phyloP scores from a whole-genome alignment of 1,284 basidiomycete genomes.

The Megacollybia platyphylla region DNA sequence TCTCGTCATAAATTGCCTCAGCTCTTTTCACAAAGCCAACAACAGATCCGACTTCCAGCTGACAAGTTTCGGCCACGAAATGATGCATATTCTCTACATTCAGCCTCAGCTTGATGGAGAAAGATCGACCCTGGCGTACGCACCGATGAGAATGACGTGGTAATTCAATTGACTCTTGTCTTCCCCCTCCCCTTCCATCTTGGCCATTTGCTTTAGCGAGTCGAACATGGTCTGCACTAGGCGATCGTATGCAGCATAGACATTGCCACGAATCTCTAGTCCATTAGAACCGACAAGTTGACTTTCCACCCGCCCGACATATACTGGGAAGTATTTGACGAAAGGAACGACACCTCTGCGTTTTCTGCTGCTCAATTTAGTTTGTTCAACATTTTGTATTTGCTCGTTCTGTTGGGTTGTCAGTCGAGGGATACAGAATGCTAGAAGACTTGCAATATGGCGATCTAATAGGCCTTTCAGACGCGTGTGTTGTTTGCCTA shows the following conservation, averaged over 20 bases:
- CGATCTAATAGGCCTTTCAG: slow-evolving; percentile 65
- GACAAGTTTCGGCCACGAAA: slow-evolving; percentile 74
- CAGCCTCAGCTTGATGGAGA: slow-evolving; percentile 1
- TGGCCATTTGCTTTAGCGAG: slow-evolving; percentile 88
- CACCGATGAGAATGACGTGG: slow-evolving; percentile 90
- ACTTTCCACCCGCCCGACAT: slow-evolving; percentile 74
- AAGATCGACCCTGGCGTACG: slow-evolving; percentile 16
- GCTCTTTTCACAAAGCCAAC: slow-evolving; percentile 62
- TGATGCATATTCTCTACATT: slow-evolving; percentile 88
- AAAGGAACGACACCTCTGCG: slow-evolving; percentile 90
- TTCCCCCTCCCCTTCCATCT: slow-evolving; percentile 79
- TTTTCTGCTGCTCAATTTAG: slow-evolving; percentile 85
- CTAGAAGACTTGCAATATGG: slow-evolving; percentile 51
- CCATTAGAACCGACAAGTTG: slow-evolving; percentile 75
- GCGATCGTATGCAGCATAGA: slow-evolving; percentile 79
- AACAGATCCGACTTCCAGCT: slow-evolving; percentile 59
- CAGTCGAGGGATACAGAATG: background rate
- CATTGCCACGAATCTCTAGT: slow-evolving; percentile 66
- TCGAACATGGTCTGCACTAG: slow-evolving; percentile 88
- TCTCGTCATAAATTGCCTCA: slow-evolving; percentile 80
- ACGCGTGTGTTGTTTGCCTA: slow-evolving; percentile 76
- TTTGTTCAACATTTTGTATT: slow-evolving; percentile 82
- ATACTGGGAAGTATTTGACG: slow-evolving; percentile 85
- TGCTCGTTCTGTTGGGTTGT: slow-evolving; percentile 56
- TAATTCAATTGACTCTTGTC: slow-evolving; percentile 97